Percentiles rank a stretch among this genome's conserved stretches.
These are phyloP conservation scores for Sabuloglossum arenarium DNA, from an alignment of 495 filamentous ascomycete genomes.

Conservation along the genomic window DNA sequence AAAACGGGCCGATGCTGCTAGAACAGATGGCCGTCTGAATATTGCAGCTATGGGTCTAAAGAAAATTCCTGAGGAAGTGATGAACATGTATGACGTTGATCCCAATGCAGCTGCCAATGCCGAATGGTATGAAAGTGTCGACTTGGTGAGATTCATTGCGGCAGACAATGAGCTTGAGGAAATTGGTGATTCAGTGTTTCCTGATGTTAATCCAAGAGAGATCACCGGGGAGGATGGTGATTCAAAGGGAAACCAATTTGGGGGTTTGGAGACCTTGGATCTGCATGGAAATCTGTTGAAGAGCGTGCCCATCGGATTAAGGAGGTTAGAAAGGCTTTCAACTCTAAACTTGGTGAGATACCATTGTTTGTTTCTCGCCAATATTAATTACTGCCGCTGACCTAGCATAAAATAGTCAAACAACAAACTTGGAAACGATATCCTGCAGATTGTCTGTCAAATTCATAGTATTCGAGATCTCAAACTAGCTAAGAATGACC, in stretches of 20 bases:
- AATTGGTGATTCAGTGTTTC: conserved; percentile 54
- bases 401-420: conserved; percentile 33
- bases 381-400: not conserved
- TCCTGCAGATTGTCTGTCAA: conserved; percentile 50
- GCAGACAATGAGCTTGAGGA: conserved; percentile 78
- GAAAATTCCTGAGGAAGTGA: conserved; percentile 61
- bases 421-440: conserved; percentile 52
- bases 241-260: conserved; percentile 49
- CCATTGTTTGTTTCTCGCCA: not conserved
- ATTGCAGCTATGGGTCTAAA: conserved; percentile 69
- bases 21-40: conserved; percentile 68
- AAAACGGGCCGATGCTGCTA: conserved; percentile 53
- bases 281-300: conserved; percentile 65
- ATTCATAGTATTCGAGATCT: conserved; percentile 54
- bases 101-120: conserved; percentile 25
- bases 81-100: conserved; percentile 66
- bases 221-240: conserved; percentile 32
- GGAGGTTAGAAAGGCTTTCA: conserved; percentile 49
- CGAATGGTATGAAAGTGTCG: conserved; percentile 85
- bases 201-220: conserved; percentile 35
- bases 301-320: conserved; percentile 51
- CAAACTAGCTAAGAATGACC: conserved; percentile 55
- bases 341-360: conserved; percentile 55
- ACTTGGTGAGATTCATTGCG: conserved; percentile 69
- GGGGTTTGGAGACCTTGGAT: conserved; percentile 63